Base-by-base conservation (phyloP, 108 stramenopile species). In the Fragilaria crotonensis region DNA sequence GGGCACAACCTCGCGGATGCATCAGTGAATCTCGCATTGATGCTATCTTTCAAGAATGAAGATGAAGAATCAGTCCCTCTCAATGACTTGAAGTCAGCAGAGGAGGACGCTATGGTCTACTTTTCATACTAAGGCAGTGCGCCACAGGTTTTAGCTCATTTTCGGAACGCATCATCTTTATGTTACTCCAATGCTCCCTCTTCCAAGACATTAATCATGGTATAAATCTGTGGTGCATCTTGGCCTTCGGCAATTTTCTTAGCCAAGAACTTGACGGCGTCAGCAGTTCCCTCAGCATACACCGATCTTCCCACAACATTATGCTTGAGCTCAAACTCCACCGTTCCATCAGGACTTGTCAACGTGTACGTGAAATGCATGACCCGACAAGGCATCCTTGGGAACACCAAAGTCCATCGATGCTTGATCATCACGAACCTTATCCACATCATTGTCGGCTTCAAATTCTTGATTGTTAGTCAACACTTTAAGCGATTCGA, bases 321-420 rank as follows among this genome's bases (percentile, higher is more conserved):
- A 78, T 99, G 98, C 69, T 95, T 76, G 65, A 99, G 76, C 64
- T 94, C 83, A 69, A 99, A 99, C 62, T 89, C 71, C 7, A 94
- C 95, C 19, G 81, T 84, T 17, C 95, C 95, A 74, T 97, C 96
- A 4, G 77, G 30, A 67, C 89, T 92, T 22, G 89, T 92, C 36
- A 97, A 74, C 4, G 87, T 89, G 77, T 99, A 99, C 14, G 95
- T 99, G 98, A 62, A 94, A 99, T 0, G 98, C 98, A 83, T 99
- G 98, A 25, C 97, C 97, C 5, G 80, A 74, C 59, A 99, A 59
- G 19, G 78, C 80, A 50, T 95, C 91, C 54, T 81, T 70, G 4
- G 96, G 91, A 2, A 99, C 98, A 23, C 97, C 95, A 71, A 98
- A 98, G 0, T 78, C 95, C 51, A 90, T 33, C 14, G 87, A 75